Percentiles rank a stretch among this genome's conserved stretches.
Conservation (phyloP, 768 basidiomycete species). For the Termitomyces titanicus region DNA sequence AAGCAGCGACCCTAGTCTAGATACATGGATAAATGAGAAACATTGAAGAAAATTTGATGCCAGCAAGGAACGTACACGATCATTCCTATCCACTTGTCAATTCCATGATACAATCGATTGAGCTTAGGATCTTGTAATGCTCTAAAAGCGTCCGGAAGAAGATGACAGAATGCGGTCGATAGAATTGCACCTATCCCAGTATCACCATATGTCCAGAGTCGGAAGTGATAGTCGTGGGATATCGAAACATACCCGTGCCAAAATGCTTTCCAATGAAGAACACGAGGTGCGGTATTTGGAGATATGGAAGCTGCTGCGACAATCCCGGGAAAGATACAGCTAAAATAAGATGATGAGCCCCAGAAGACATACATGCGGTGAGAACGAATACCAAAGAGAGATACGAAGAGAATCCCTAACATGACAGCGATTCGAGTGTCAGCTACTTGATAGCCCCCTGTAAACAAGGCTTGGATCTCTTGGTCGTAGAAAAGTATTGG, state of each 20-base stretch:
- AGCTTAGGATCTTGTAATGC: conserved; percentile 47
- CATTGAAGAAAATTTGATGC: background rate
- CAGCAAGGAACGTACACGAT: conserved; percentile 58
- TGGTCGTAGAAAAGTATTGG: background rate
- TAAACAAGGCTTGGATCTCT: background rate
- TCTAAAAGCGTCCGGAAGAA: conserved; percentile 74
- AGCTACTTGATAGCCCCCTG: background rate
- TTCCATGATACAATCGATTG: conserved; percentile 37
- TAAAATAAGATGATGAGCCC: conserved; percentile 10
- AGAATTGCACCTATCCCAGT: conserved; percentile 65
- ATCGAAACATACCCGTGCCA: conserved; percentile 54
- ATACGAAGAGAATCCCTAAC: conserved; percentile 53
- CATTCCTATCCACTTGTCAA: conserved; percentile 61
- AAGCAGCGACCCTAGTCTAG: conserved; percentile 60
- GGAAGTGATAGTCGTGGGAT: background rate
- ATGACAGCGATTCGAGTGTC: conserved; percentile 32
- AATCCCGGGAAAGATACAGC: conserved; percentile 75
- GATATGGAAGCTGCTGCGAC: conserved; percentile 46
- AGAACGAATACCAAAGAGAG: conserved; percentile 51
- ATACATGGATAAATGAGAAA: background rate
- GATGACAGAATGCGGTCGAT: conserved; percentile 79
- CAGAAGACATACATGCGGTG: background rate
- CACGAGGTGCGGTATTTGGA: conserved; percentile 61
- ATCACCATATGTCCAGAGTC: background rate
- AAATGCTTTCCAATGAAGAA: conserved; percentile 91